Evolutionary conservation across 1,284 basidiomycete species (phyloP).

Genomic region (Afroboletus lepidellus): DNA sequence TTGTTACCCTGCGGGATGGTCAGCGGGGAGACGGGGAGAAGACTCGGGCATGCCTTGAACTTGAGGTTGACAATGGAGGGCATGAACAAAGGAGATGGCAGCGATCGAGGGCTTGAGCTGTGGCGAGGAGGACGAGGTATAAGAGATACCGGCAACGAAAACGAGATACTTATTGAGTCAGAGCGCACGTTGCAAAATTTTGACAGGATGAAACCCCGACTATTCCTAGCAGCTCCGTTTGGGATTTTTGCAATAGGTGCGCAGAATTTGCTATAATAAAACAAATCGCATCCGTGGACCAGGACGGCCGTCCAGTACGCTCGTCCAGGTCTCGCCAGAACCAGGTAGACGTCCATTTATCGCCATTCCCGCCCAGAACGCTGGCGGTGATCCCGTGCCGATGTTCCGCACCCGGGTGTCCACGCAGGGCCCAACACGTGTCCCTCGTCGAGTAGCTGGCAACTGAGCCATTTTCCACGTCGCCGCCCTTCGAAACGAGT

Average conservation of each 20-base stretch:
- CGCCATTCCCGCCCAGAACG: constrained; percentile 13
- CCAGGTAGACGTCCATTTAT: constrained; percentile 11
- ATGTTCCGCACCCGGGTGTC: constrained; percentile 16
- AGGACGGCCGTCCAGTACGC: constrained; percentile 17
- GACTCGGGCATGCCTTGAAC: constrained; percentile 60
- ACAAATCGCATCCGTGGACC: constrained; percentile 8
- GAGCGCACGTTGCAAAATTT: constrained; percentile 27
- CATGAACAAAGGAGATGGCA: constrained; percentile 42
- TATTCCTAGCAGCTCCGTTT: constrained; percentile 30
- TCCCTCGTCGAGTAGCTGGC: neutral
- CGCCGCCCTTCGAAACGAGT: neutral
- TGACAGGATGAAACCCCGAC: constrained; percentile 36
- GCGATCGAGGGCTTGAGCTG: constrained; percentile 21
- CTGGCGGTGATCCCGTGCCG: constrained; percentile 21
- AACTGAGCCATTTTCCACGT: neutral
- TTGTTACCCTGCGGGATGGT: constrained; percentile 68
- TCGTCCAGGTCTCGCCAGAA: constrained; percentile 16
- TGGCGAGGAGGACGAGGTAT: constrained; percentile 16
- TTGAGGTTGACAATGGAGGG: constrained; percentile 84
- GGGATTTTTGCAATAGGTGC: constrained; percentile 9
- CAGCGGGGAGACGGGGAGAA: constrained; percentile 20
- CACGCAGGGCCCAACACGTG: constrained; percentile 18
- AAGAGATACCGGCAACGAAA: constrained; percentile 24
- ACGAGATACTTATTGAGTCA: constrained; percentile 8
- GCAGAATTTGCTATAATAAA: constrained; percentile 15